Conservation (phyloP, 768 basidiomycete species). For the Pulveroboletus sp. region DNA sequence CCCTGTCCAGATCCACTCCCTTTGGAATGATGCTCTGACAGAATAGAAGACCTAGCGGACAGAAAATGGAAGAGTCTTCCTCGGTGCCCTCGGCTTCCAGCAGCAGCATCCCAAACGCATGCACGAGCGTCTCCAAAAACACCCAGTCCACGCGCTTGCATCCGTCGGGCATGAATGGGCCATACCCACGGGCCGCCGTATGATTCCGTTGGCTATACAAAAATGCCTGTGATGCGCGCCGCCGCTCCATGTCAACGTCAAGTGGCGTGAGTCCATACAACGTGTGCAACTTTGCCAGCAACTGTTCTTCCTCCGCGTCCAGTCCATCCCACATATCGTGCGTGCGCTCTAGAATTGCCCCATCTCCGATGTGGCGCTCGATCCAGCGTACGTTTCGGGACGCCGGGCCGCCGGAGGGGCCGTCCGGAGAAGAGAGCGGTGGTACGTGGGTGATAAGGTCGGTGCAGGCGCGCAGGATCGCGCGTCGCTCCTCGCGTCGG, state of each 20-base stretch:
- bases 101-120: constrained; percentile 53
- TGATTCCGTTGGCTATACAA: constrained; percentile 67
- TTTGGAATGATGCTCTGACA: constrained; percentile 49
- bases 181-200: constrained; percentile 45
- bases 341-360: constrained; percentile 42
- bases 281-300: constrained; percentile 53
- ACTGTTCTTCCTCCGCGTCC: constrained; percentile 38
- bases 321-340: constrained; percentile 17
- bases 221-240: constrained; percentile 46
- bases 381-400: constrained; percentile 56
- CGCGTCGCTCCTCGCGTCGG: constrained; percentile 41
- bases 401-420: constrained; percentile 28
- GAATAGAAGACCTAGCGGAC: constrained; percentile 48
- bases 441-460: constrained; percentile 44
- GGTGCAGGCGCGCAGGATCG: constrained; percentile 49
- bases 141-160: constrained; percentile 54
- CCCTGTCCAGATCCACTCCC: constrained; percentile 32
- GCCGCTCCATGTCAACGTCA: constrained; percentile 36
- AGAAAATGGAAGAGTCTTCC: constrained; percentile 32
- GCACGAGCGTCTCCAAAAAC: constrained; percentile 54
- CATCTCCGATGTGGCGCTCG: constrained; percentile 39
- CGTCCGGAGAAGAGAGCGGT: constrained; percentile 30
- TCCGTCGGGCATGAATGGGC: constrained; percentile 51
- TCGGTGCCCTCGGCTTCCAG: constrained; percentile 38
- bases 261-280: constrained; percentile 51